These are phyloP conservation scores for Phytophthora podocarpi DNA, from an alignment of 352 stramenopile genomes.

Conservation along the genomic window DNA sequence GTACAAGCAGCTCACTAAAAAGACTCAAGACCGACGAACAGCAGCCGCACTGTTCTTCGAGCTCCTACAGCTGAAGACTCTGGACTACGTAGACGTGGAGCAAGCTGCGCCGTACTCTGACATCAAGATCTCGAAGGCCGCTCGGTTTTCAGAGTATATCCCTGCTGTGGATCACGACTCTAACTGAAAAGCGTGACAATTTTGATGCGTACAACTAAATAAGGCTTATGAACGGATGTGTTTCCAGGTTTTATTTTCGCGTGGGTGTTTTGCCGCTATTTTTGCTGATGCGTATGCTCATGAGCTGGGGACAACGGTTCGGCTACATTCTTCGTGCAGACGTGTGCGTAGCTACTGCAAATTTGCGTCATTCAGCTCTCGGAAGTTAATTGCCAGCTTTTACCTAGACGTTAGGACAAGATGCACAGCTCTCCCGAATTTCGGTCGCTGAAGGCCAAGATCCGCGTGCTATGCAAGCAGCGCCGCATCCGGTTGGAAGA, in stretches of 20 bases:
- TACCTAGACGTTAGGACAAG: too few relatives aligned
- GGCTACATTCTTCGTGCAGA: background rate
- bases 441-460: conserved; percentile 80
- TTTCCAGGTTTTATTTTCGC: conserved; percentile 30
- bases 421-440: conserved; percentile 83
- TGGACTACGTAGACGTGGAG: conserved; percentile 96
- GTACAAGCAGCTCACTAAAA: conserved; percentile 87
- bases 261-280: conserved; percentile 40
- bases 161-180: conserved; percentile 68
- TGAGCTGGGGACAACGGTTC: background rate
- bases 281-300: conserved; percentile 22
- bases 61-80: conserved; percentile 97
- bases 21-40: conserved; percentile 85
- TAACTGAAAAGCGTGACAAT: conserved; percentile 17
- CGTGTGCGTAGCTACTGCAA: background rate
- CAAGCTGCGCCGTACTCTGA: conserved; percentile 94
- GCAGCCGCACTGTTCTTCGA: conserved; percentile 97
- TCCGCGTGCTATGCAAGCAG: conserved; percentile 82
- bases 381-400: too few relatives aligned
- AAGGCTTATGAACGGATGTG: conserved; percentile 20
- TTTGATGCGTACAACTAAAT: conserved; percentile 38
- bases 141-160: conserved; percentile 75
- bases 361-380: background rate
- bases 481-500: conserved; percentile 82
- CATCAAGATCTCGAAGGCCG: conserved; percentile 89